phyloP scores from a whole-genome alignment of 2,329 filamentous ascomycete genomes.

The Tolypocladium inflatum region DNA sequence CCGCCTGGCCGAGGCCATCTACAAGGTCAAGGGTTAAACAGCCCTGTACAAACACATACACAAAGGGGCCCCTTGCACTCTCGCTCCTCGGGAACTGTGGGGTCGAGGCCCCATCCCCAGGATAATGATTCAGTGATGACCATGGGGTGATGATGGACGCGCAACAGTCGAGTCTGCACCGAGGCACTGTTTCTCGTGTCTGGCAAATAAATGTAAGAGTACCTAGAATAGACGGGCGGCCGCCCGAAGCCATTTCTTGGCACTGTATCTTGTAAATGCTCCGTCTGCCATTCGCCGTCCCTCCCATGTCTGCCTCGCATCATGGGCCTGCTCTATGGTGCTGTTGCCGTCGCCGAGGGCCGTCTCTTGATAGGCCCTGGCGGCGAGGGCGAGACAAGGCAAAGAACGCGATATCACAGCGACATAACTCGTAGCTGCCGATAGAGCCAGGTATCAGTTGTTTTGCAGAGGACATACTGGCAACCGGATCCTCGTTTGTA shows the following conservation, averaged over 20 bases:
- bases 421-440: too few relatives aligned
- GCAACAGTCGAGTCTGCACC: background rate
- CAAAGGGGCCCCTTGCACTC: background rate
- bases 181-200: background rate
- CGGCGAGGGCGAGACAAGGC: too few relatives aligned
- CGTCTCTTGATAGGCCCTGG: too few relatives aligned
- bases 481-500: too few relatives aligned
- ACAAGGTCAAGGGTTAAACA: slow-evolving; percentile 64
- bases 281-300: too few relatives aligned
- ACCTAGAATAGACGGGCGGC: slow-evolving; percentile 3
- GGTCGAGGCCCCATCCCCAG: background rate
- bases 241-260: background rate
- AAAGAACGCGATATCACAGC: too few relatives aligned
- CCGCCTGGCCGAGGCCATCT: slow-evolving; percentile 74
- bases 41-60: too few relatives aligned
- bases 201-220: slow-evolving; percentile 7
- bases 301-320: background rate
- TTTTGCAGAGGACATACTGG: too few relatives aligned
- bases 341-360: too few relatives aligned
- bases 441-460: too few relatives aligned
- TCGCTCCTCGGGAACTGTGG: background rate
- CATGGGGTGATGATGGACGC: background rate
- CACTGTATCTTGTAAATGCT: background rate
- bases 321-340: too few relatives aligned
- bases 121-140: background rate